Conservation (phyloP, 352 stramenopile genomes). For the Phytophthora idaei region DNA sequence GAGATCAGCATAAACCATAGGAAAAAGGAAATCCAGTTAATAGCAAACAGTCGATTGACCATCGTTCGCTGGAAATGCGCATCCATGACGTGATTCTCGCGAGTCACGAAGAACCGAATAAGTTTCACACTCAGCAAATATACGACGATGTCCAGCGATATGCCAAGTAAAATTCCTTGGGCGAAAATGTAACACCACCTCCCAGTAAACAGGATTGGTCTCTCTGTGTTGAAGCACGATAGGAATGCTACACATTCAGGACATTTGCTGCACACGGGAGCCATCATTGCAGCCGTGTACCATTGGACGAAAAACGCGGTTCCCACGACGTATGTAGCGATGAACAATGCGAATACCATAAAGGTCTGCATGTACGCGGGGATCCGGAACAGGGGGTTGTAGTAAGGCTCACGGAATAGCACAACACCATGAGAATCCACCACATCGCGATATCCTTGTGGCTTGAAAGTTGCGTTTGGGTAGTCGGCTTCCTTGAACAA, state of each 20-base stretch:
- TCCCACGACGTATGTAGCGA: constrained; percentile 74
- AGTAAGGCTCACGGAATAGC: constrained; percentile 85
- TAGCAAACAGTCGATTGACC: constrained; percentile 86
- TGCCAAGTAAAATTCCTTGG: constrained; percentile 81
- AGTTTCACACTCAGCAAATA: constrained; percentile 87
- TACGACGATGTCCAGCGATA: constrained; percentile 86
- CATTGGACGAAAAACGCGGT: constrained; percentile 89
- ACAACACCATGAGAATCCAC: constrained; percentile 73
- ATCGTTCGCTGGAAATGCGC: constrained; percentile 85
- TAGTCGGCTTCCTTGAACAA: constrained; percentile 90
- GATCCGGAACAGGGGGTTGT: constrained; percentile 79
- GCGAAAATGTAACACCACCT: constrained; percentile 87
- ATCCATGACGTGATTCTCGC: constrained; percentile 85
- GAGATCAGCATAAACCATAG: constrained; percentile 90
- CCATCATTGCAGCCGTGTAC: constrained; percentile 89
- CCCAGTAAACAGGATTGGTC: constrained; percentile 70
- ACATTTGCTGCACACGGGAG: constrained; percentile 78
- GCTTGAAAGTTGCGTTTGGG: constrained; percentile 78
- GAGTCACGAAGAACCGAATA: constrained; percentile 80
- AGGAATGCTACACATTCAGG: constrained; percentile 74
- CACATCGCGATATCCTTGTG: constrained; percentile 76
- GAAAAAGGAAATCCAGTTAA: constrained; percentile 92
- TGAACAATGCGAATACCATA: constrained; percentile 81
- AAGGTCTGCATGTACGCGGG: constrained; percentile 84
- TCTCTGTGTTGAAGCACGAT: constrained; percentile 82